Evolutionary conservation across 176 grass and related monocot genomes (phyloP).

Genomic region (Chloris gayana): DNA sequence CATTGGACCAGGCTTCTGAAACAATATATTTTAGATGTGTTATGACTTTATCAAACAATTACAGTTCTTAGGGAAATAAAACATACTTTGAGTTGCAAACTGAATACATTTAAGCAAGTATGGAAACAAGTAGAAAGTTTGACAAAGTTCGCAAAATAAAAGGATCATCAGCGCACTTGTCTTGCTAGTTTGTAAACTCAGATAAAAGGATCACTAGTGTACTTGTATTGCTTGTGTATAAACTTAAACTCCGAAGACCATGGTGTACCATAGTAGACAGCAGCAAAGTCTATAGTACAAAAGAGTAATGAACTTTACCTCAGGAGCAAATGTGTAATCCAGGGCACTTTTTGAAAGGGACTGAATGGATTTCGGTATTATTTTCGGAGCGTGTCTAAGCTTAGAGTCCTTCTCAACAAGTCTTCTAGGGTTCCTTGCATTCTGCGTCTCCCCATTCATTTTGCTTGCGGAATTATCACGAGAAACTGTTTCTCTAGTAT

Average conservation of each 20-base stretch:
- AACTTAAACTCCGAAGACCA: not conserved
- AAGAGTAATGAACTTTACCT: conserved; percentile 49
- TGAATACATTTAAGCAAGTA: not conserved
- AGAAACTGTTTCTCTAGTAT: conserved; percentile 38
- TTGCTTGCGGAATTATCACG: conserved; percentile 6
- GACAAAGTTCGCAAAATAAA: not conserved
- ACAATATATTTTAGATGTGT: conserved; percentile 33
- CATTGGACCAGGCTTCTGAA: conserved; percentile 50
- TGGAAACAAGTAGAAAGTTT: conserved; percentile 1
- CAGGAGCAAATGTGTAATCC: conserved; percentile 39
- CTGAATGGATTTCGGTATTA: conserved; percentile 48
- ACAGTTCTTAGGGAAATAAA: not conserved
- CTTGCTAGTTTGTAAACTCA: not conserved
- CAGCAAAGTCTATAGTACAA: not conserved
- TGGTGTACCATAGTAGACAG: not conserved
- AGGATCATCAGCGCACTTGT: not conserved
- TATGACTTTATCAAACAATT: conserved; percentile 37
- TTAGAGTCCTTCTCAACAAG: conserved; percentile 32
- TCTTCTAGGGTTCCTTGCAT: conserved; percentile 39
- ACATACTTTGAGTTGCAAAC: not conserved
- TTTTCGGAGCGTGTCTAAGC: conserved; percentile 41
- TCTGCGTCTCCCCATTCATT: conserved; percentile 24
- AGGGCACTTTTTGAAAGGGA: conserved; percentile 31
- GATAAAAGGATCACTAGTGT: not conserved
- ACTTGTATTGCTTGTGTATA: not conserved